phyloP scores from a whole-genome alignment of 1,284 basidiomycete species.

The Rhodotorula sp. region DNA sequence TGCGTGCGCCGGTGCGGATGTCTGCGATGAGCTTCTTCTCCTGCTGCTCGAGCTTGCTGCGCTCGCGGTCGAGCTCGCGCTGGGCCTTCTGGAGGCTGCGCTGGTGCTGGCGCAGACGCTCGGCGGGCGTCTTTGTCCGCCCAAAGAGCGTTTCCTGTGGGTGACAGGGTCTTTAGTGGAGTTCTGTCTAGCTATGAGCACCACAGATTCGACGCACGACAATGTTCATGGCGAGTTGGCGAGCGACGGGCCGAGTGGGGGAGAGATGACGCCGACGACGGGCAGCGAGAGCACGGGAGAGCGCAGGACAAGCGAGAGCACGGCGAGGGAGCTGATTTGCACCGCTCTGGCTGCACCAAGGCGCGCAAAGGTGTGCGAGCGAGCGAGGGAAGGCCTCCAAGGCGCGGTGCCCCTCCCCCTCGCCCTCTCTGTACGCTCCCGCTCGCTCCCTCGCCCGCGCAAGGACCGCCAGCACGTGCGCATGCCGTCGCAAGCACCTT shows the following conservation, averaged over 20 bases:
- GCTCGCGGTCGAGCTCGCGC: constrained; percentile 93
- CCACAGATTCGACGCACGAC: constrained; percentile 34
- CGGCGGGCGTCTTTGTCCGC: constrained; percentile 88
- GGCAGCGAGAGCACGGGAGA: not conserved
- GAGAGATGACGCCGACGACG: not conserved
- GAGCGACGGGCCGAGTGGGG: not conserved
- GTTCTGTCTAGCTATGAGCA: rapidly evolving
- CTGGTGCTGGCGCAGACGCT: constrained; percentile 93
- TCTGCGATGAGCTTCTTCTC: constrained; percentile 63
- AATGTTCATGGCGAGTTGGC: constrained; percentile 43
- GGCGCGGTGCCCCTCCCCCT: no score
- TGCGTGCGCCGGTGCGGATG: constrained; percentile 94
- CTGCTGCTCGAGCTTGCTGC: constrained; percentile 88
- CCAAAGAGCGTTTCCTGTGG: constrained; percentile 70
- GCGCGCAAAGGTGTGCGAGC: no score
- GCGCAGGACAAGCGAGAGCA: not conserved
- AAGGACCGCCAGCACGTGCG: not conserved
- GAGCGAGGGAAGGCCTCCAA: no score
- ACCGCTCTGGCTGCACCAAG: no score
- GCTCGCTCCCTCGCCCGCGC: no score
- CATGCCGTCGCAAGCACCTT: not conserved
- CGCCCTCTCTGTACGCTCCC: no score
- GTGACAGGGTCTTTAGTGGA: no score
- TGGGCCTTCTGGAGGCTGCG: constrained; percentile 93
- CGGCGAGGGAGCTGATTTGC: not conserved